These are phyloP conservation scores for Xylariaceae sp. DNA, from an alignment of 2,329 filamentous ascomycete genomes.

Conservation along the genomic window DNA sequence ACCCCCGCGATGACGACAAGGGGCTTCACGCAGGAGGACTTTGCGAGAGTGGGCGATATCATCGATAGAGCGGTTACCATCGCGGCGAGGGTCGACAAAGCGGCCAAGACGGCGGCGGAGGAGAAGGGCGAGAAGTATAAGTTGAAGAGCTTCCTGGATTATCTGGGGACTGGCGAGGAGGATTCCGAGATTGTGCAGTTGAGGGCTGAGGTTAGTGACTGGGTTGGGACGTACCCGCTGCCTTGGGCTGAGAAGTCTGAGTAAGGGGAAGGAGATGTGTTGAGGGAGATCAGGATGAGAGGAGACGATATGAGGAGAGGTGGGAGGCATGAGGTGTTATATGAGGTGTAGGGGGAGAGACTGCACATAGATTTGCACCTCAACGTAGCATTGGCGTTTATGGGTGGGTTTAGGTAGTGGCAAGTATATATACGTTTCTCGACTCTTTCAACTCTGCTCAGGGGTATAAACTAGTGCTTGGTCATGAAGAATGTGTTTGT, in stretches of 20 bases:
- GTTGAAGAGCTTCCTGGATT: slow-evolving; percentile 66
- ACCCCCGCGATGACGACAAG: slow-evolving; percentile 97
- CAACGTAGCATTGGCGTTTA: slow-evolving; percentile 22
- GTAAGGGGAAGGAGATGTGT: background rate
- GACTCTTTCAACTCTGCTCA: slow-evolving; percentile 2
- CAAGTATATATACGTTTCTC: slow-evolving; percentile 4
- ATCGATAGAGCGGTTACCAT: slow-evolving; percentile 81
- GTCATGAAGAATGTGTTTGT: too few species aligned
- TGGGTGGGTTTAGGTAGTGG: background rate
- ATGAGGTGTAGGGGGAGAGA: background rate
- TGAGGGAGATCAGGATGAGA: too few species aligned
- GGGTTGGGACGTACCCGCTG: slow-evolving; percentile 71
- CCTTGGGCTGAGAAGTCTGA: slow-evolving; percentile 56
- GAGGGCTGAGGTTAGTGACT: slow-evolving; percentile 71
- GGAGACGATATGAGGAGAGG: background rate
- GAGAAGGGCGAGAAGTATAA: slow-evolving; percentile 66
- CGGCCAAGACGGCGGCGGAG: slow-evolving; percentile 66
- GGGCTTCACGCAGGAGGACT: slow-evolving; percentile 87
- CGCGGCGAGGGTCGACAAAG: slow-evolving; percentile 71
- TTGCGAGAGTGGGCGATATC: slow-evolving; percentile 79
- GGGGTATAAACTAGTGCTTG: too few species aligned
- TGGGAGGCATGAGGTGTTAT: background rate
- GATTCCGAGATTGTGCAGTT: slow-evolving; percentile 71
- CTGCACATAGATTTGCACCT: slow-evolving; percentile 13
- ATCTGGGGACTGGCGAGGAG: slow-evolving; percentile 64